A percentile compares a stretch with the other conserved stretches of the same genome.
Conservation (phyloP, 1,139 yeast genomes). For the Meyerozyma guilliermondii region DNA sequence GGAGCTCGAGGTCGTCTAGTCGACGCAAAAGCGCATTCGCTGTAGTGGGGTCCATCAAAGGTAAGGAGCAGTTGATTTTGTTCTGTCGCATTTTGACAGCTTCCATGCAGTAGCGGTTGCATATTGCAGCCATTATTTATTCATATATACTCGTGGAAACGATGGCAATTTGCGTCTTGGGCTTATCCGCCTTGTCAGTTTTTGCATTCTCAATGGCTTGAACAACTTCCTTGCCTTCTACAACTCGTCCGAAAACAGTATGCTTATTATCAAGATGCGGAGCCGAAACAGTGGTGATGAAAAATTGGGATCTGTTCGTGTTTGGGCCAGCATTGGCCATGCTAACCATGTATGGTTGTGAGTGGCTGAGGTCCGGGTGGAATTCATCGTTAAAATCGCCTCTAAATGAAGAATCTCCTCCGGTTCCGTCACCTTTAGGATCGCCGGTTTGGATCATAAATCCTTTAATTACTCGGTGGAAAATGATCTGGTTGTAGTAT, state of each 20-base stretch:
- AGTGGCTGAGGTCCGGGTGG: conserved; percentile 29
- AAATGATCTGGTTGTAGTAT: conserved; percentile 37
- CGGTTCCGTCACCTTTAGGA: conserved; percentile 46
- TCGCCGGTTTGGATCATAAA: conserved; percentile 56
- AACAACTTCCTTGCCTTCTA: conserved; percentile 23
- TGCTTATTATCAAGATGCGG: conserved; percentile 26
- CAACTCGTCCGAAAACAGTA: conserved; percentile 26
- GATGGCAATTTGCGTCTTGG: conserved; percentile 17
- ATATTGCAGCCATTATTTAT: not conserved
- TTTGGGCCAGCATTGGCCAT: conserved; percentile 37
- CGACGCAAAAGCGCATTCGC: not conserved
- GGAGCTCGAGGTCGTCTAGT: not conserved
- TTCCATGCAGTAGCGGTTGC: not conserved
- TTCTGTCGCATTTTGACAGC: not conserved
- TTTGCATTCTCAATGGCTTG: conserved; percentile 19
- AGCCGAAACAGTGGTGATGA: conserved; percentile 24
- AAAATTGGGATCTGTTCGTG: conserved; percentile 29
- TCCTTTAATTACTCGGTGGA: conserved; percentile 43
- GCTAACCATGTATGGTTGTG: conserved; percentile 39
- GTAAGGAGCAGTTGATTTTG: not conserved
- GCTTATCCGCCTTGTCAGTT: conserved; percentile 19
- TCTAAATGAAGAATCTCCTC: conserved; percentile 46
- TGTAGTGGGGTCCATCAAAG: not conserved
- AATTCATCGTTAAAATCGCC: conserved; percentile 41
- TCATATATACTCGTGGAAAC: conserved; percentile 11